Evolutionary conservation across 208 protist genomes (phyloP).

Genomic region (Leishmania aethiopica): DNA sequence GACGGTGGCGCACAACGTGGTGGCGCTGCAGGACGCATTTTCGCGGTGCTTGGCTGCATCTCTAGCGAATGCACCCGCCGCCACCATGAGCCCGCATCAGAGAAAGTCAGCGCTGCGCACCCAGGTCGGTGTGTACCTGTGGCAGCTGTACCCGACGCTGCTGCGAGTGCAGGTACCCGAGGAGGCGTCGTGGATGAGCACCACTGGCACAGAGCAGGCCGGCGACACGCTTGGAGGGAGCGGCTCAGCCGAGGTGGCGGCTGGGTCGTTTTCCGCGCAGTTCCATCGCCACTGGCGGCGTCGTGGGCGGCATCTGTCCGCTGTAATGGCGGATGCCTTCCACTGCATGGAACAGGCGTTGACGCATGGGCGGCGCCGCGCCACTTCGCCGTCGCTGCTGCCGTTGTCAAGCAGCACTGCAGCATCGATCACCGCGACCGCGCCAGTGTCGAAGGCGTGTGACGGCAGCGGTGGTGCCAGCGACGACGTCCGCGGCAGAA

Average conservation of each 20-base stretch:
- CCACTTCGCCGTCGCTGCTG: background rate
- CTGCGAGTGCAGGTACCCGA: conserved; percentile 27
- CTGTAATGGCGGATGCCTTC: background rate
- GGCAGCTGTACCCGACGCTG: conserved; percentile 25
- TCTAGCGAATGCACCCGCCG: background rate
- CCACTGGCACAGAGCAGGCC: background rate
- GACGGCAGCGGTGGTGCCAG: background rate
- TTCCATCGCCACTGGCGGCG: conserved; percentile 7
- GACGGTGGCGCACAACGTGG: conserved; percentile 13
- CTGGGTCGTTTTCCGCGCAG: background rate
- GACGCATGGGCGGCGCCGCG: background rate
- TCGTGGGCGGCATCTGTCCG: background rate
- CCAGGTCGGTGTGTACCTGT: conserved; percentile 11
- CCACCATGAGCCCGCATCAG: background rate
- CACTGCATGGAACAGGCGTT: conserved; percentile 1
- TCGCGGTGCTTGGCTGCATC: background rate
- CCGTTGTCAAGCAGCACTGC: background rate
- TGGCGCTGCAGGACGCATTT: conserved; percentile 16
- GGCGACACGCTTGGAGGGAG: conserved; percentile 7
- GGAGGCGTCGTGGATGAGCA: conserved; percentile 22
- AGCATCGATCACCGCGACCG: background rate
- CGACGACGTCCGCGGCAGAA: background rate
- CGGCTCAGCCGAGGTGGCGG: conserved; percentile 2
- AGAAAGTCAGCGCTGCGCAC: background rate
- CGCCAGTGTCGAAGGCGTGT: background rate